A percentile compares a stretch with the other conserved stretches of the same genome.
These are phyloP conservation scores for Daedaleopsis sinensis DNA, from an alignment of 768 basidiomycete species.

Conservation along the genomic window DNA sequence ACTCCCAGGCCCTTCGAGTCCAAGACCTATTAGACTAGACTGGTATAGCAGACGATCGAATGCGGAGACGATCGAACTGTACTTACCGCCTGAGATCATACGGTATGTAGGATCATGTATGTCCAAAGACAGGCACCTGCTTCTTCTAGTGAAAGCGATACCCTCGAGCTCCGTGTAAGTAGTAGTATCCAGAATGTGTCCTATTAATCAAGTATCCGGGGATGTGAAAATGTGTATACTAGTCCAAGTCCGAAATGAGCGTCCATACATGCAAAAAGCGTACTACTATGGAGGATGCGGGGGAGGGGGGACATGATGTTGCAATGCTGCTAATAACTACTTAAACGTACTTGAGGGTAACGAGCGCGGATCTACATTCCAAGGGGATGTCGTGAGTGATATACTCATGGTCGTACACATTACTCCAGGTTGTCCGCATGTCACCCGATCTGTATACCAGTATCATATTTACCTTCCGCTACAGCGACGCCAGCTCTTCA, in stretches of 20 bases:
- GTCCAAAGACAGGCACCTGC: no score
- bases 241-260: conserved; percentile 19
- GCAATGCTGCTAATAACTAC: neutral
- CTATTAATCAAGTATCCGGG: conserved; percentile 7
- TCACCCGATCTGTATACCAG: conserved; percentile 4
- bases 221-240: conserved; percentile 10
- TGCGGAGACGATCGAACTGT: no score
- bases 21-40: neutral
- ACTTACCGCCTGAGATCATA: no score
- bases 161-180: no score
- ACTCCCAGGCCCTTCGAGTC: conserved; percentile 16
- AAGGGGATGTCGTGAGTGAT: neutral
- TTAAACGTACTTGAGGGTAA: neutral
- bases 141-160: no score
- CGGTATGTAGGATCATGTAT: no score
- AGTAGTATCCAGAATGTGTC: neutral
- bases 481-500: conserved; percentile 15
- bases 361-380: neutral
- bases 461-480: neutral
- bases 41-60: conserved; percentile 1
- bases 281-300: neutral
- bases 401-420: conserved; percentile 23
- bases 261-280: conserved; percentile 15
- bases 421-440: conserved; percentile 15
- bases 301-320: neutral